Base-by-base conservation (phyloP, 768 basidiomycete species). In the Termitomyces sp. region DNA sequence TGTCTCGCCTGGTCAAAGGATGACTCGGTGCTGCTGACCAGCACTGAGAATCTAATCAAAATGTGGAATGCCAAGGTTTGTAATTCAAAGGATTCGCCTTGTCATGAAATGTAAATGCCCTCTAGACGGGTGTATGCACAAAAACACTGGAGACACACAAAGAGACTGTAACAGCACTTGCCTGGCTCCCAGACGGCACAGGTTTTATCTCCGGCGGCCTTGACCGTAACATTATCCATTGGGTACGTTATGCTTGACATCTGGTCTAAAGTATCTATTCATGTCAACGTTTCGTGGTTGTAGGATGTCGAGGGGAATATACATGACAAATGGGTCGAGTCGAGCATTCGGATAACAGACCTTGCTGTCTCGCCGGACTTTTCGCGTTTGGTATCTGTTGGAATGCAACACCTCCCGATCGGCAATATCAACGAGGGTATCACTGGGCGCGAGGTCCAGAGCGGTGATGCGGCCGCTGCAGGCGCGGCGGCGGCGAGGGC, bases 1-100 rank as follows among this genome's bases (percentile, higher is more conserved):
- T 88, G 86, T 65, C 74, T 99, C 59, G 87, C 94, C 1, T 99
- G 96, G 95, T 98, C 97, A 30, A 79, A 88, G 54, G 93, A 98
- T 67, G 94, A 95, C 68, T 75, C 83, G 20, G 79, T 90, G 63
- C 76, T 99, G 60, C 79, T 97, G 47, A 94, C 93, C 6, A 87
- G 89, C 43, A 81, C 93, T 26, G 95, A 98, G 63, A 79, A 87
- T 50, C 71, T 76, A 51, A 87, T 99, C 71, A 88, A 89, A 75
- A 78, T 98, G 67, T 99, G 95, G 94, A 88, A 96, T 70, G 79
- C 87, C 38, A 85, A 88, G 83, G 96, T 95, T 64, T 68, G 69
- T 43, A 18, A 54, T 20, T 1, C n/a, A 7, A 13, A 43, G n/a
- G 18, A 20, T 20, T 41, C 28, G 30, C 10, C 32, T 28, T 4